These are phyloP conservation scores for Saturnispora halmiae DNA, from an alignment of 805 yeast genomes.

Conservation along the genomic window DNA sequence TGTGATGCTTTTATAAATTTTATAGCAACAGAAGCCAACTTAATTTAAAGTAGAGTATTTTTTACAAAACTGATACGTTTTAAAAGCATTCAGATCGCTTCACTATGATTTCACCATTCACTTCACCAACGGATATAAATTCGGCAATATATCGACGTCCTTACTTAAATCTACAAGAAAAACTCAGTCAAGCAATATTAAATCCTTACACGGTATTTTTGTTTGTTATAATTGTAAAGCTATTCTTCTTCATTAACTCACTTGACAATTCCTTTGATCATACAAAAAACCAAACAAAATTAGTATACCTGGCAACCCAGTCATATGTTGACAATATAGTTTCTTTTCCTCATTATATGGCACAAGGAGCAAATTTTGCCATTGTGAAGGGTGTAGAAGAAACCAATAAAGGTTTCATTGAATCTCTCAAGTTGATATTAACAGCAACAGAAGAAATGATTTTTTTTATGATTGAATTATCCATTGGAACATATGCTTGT, in stretches of 20 bases:
- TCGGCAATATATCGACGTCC: constrained; percentile 20
- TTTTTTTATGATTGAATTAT: constrained; percentile 57
- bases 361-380: constrained; percentile 45
- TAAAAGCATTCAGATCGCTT: too few species aligned
- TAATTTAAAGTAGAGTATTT: not conserved
- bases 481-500: constrained; percentile 84
- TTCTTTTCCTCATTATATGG: constrained; percentile 49
- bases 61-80: too few species aligned
- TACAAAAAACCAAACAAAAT: constrained; percentile 31
- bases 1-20: too few species aligned
- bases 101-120: constrained; percentile 5
- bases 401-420: constrained; percentile 38
- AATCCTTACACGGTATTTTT: constrained; percentile 54
- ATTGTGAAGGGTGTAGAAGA: constrained; percentile 39
- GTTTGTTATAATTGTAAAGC: constrained; percentile 48
- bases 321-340: constrained; percentile 25
- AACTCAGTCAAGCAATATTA: constrained; percentile 56
- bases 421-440: constrained; percentile 37
- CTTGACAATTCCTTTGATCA: constrained; percentile 34
- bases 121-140: constrained; percentile 11
- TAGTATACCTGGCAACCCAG: constrained; percentile 43
- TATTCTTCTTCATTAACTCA: constrained; percentile 46
- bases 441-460: constrained; percentile 52
- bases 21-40: too few species aligned
- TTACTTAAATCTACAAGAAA: constrained; percentile 43